A percentile compares a stretch with the other conserved stretches of the same genome.
These are phyloP conservation scores for Chrysophaeum taylorii DNA, from an alignment of 352 stramenopile genomes.

Conservation along the genomic window DNA sequence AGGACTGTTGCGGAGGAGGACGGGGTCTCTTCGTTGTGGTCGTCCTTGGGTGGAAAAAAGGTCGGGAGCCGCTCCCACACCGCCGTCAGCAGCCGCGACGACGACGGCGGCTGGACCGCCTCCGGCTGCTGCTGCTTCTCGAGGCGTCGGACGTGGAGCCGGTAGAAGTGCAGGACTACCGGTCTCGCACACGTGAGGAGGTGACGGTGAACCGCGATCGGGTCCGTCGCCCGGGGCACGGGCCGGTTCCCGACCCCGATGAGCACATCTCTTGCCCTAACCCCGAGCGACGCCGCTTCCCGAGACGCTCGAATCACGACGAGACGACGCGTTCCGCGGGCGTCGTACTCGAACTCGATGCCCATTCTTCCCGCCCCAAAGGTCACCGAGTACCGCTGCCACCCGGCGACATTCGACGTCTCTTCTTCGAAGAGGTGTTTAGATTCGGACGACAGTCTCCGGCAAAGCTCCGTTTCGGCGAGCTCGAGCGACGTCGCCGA, in stretches of 20 bases:
- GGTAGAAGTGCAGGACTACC: background rate
- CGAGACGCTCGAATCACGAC: background rate
- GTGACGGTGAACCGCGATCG: background rate
- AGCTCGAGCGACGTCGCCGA: no score
- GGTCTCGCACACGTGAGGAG: background rate
- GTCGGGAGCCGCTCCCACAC: no score
- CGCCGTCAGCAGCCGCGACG: no score
- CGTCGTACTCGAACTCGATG: slow-evolving; percentile 6
- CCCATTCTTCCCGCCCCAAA: slow-evolving; percentile 2
- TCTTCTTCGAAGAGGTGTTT: no score
- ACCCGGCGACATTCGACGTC: background rate
- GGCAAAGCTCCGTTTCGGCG: no score
- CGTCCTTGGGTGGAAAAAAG: no score
- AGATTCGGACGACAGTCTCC: background rate
- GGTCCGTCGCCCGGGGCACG: background rate
- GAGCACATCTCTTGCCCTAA: background rate
- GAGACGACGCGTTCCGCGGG: background rate
- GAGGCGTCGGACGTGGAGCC: background rate
- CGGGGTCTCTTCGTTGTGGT: background rate
- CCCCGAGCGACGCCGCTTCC: background rate
- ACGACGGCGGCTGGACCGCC: no score
- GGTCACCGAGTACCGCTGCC: background rate
- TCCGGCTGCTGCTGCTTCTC: background rate
- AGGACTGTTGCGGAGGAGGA: background rate
- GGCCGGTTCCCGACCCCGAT: background rate